A percentile compares a stretch with the other conserved stretches of the same genome.
Evolutionary conservation across 2,329 filamentous ascomycete genomes (phyloP).

Genomic region (Hymenoscyphus salicellus): DNA sequence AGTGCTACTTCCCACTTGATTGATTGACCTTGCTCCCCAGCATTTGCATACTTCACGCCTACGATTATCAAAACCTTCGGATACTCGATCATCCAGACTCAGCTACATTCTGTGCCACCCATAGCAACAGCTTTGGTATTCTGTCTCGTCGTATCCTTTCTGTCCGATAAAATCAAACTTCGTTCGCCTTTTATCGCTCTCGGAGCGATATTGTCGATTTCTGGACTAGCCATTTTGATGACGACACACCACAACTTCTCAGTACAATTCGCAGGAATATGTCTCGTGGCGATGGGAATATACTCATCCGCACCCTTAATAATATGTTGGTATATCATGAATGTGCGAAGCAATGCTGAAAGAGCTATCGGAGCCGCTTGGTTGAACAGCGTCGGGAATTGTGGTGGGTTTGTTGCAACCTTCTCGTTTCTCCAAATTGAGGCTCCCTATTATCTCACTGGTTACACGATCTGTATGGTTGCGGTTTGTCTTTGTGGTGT

Average conservation of each 20-base stretch:
- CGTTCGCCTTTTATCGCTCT: conserved; percentile 71
- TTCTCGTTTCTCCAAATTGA: conserved; percentile 65
- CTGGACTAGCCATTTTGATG: conserved; percentile 69
- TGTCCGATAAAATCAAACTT: conserved; percentile 68
- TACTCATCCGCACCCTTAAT: conserved; percentile 82
- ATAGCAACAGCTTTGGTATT: conserved; percentile 53
- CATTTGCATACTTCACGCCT: conserved; percentile 64
- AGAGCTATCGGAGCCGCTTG: conserved; percentile 80
- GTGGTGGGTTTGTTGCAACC: conserved; percentile 72
- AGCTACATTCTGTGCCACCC: conserved; percentile 68
- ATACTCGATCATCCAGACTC: conserved; percentile 56
- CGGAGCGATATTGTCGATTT: conserved; percentile 62
- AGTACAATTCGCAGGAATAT: conserved; percentile 74
- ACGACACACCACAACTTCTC: conserved; percentile 47
- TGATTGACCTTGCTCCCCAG: conserved; percentile 64
- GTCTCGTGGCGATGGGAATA: conserved; percentile 73
- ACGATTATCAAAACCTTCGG: conserved; percentile 67
- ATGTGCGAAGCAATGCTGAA: conserved; percentile 85
- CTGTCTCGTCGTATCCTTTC: conserved; percentile 65
- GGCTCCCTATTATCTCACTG: conserved; percentile 63
- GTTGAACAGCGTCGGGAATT: conserved; percentile 74
- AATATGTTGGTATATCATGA: conserved; percentile 82
- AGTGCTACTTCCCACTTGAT: not conserved
- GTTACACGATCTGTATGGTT: conserved; percentile 70
- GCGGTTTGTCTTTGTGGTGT: not conserved